Evolutionary conservation across 164 flowering plant genomes (phyloP).

Genomic region (Vitis amurensis): DNA sequence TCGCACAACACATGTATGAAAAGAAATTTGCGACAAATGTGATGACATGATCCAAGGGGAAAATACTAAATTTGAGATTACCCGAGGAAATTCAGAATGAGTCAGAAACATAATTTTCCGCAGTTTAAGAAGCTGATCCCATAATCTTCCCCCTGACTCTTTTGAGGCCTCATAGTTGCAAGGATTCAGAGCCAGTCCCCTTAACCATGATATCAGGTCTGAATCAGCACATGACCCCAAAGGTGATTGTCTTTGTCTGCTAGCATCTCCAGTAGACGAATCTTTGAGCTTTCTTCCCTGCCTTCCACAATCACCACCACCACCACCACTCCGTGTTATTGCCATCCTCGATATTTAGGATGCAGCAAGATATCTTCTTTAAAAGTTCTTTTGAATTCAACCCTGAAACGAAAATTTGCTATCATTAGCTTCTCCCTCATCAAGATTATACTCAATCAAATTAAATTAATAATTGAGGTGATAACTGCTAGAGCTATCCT

Average conservation of each 20-base stretch:
- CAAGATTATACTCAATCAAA: neutral
- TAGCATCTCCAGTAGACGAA: neutral
- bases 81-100: slow-evolving; percentile 23
- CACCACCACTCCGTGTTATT: too few relatives aligned
- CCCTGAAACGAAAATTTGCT: neutral
- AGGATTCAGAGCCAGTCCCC: slow-evolving; percentile 27
- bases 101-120: slow-evolving; percentile 16
- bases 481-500: neutral
- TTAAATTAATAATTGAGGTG: neutral
- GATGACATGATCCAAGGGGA: neutral
- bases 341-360: neutral
- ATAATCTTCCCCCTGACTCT: neutral
- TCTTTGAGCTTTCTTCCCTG: neutral
- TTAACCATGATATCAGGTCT: slow-evolving; percentile 23
- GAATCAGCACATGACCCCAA: slow-evolving; percentile 1
- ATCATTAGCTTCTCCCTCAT: neutral
- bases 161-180: slow-evolving; percentile 6
- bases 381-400: neutral
- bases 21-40: neutral
- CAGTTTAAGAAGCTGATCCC: slow-evolving; percentile 21
- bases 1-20: too few relatives aligned
- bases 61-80: slow-evolving; percentile 7
- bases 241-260: neutral
- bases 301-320: neutral
- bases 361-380: neutral